Conservation (phyloP, 2,329 filamentous ascomycete genomes). For the Diatrype stigma region DNA sequence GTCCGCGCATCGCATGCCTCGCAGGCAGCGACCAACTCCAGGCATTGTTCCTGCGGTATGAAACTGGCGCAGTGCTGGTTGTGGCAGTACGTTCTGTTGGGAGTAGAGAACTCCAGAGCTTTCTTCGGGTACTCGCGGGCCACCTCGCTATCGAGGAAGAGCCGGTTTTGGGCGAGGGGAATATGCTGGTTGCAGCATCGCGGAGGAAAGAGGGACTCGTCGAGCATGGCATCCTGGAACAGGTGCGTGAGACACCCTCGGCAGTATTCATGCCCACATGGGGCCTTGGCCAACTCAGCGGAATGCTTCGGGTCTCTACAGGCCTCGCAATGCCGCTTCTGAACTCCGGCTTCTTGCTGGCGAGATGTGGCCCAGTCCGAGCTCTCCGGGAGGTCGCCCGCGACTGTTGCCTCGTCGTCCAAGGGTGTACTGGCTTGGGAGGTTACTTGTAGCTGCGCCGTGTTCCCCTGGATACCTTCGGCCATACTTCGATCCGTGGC, state of each 20-base stretch:
- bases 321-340: slow-evolving; percentile 7
- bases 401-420: too few species aligned
- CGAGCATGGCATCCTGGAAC: slow-evolving; percentile 38
- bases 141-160: slow-evolving; percentile 33
- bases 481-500: too few species aligned
- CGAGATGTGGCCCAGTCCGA: slow-evolving; percentile 2
- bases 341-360: background rate
- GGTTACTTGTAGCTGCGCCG: too few species aligned
- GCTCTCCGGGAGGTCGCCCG: too few species aligned
- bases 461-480: too few species aligned
- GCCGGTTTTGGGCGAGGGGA: slow-evolving; percentile 26
- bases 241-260: slow-evolving; percentile 40
- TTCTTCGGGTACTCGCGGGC: slow-evolving; percentile 37
- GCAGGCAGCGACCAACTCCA: slow-evolving; percentile 36
- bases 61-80: slow-evolving; percentile 40
- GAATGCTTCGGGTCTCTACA: slow-evolving; percentile 12
- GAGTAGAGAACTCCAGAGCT: slow-evolving; percentile 43
- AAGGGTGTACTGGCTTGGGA: too few species aligned
- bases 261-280: slow-evolving; percentile 48
- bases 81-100: slow-evolving; percentile 49
- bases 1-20: slow-evolving; percentile 37
- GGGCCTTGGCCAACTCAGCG: slow-evolving; percentile 10
- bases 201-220: slow-evolving; percentile 53
- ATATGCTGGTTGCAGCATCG: slow-evolving; percentile 46
- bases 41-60: slow-evolving; percentile 32